Evolutionary conservation across 2,329 filamentous ascomycete genomes (phyloP).

Genomic region (Venturia oleaginea): DNA sequence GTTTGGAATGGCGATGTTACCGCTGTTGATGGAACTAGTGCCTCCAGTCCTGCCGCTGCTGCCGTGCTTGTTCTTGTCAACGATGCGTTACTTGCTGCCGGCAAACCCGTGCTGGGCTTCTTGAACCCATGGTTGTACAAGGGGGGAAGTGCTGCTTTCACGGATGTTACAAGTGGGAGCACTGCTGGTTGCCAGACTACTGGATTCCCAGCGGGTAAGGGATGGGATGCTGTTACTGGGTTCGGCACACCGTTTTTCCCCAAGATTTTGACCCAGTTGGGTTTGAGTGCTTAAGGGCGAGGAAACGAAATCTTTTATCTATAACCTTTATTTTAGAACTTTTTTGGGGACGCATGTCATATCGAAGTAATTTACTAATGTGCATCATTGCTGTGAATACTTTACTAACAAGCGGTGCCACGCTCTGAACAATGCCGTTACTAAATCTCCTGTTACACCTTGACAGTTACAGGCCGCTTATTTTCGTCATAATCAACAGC

Average conservation of each 20-base stretch:
- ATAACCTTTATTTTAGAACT: too few relatives aligned
- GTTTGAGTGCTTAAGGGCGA: not conserved
- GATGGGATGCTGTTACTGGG: slow-evolving; percentile 42
- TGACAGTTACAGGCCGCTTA: not conserved
- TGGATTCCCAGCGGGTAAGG: slow-evolving; percentile 24
- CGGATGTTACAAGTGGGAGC: slow-evolving; percentile 25
- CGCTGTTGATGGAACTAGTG: slow-evolving; percentile 11
- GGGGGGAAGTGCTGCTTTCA: slow-evolving; percentile 18
- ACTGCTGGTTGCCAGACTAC: slow-evolving; percentile 24
- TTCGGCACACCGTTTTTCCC: slow-evolving; percentile 34
- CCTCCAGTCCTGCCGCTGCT: slow-evolving; percentile 40
- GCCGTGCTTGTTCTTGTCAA: slow-evolving; percentile 49
- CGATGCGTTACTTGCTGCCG: slow-evolving; percentile 41
- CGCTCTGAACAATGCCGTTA: too few relatives aligned
- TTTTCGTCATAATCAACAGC: not conserved
- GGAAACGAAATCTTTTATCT: too few relatives aligned
- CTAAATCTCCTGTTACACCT: not conserved
- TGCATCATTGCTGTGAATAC: too few relatives aligned
- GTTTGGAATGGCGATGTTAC: not conserved
- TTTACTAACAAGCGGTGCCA: too few relatives aligned
- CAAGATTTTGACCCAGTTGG: slow-evolving; percentile 11
- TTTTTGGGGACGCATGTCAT: too few relatives aligned
- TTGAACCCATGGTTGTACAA: slow-evolving; percentile 47
- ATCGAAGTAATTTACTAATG: too few relatives aligned
- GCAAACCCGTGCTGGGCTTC: slow-evolving; percentile 42